A percentile compares a stretch with the other conserved stretches of the same genome.
phyloP scores from a whole-genome alignment of 2,329 filamentous ascomycete genomes.

The Aphanocladium album region DNA sequence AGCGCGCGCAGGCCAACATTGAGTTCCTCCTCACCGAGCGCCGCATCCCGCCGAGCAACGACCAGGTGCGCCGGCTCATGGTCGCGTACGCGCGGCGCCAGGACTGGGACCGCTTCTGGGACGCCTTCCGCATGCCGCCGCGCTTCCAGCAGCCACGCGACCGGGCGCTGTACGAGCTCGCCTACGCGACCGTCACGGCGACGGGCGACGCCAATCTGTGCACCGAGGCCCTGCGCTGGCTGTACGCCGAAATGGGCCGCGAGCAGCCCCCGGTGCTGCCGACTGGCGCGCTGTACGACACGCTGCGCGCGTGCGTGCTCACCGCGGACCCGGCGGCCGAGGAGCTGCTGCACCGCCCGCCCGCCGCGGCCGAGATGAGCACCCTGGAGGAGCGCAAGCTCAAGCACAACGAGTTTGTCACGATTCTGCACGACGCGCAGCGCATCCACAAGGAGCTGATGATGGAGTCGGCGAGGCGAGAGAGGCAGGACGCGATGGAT shows the following conservation, averaged over 20 bases:
- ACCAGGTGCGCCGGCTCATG: constrained; percentile 39
- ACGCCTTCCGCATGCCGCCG: constrained; percentile 52
- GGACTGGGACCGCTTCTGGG: constrained; percentile 56
- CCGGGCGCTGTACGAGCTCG: constrained; percentile 47
- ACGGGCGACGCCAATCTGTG: constrained; percentile 39
- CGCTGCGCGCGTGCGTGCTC: constrained; percentile 50
- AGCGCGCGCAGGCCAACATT: constrained; percentile 38
- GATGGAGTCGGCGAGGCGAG: background rate
- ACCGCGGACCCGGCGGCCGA: constrained; percentile 50
- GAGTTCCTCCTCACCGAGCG: constrained; percentile 38
- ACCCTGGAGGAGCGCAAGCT: constrained; percentile 20
- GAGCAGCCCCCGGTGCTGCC: constrained; percentile 48
- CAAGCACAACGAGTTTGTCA: constrained; percentile 28
- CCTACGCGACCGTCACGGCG: constrained; percentile 46
- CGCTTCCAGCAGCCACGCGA: constrained; percentile 45
- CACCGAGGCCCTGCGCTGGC: constrained; percentile 44
- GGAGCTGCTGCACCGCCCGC: constrained; percentile 21
- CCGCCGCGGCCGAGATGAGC: constrained; percentile 4
- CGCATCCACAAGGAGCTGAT: constrained; percentile 11
- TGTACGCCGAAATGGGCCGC: constrained; percentile 53
- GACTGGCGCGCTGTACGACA: constrained; percentile 37
- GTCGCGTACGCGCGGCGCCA: constrained; percentile 39
- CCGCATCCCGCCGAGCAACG: constrained; percentile 32
- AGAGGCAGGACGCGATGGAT: constrained; percentile 6
- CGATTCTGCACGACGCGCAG: constrained; percentile 29